phyloP scores from a whole-genome alignment of 805 yeast species.

The Saccharomyces kudriavzevii region DNA sequence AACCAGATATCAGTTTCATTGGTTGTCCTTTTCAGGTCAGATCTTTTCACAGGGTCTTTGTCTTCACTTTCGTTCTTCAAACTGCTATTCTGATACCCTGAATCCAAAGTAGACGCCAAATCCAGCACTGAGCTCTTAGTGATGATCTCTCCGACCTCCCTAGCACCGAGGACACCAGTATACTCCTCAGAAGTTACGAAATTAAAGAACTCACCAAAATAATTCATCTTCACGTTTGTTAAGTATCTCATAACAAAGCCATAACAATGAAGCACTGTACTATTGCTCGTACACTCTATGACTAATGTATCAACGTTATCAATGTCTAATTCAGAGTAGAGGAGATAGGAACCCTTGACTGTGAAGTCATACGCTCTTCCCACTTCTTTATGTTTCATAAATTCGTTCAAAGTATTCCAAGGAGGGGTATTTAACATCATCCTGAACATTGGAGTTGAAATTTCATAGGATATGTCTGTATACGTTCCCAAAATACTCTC shows the following conservation, averaged over 20 bases:
- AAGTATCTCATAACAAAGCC: conserved; percentile 75
- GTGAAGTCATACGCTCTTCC: conserved; percentile 61
- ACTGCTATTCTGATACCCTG: not conserved
- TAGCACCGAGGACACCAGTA: conserved; percentile 25
- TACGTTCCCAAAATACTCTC: conserved; percentile 44
- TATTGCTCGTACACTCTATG: conserved; percentile 56
- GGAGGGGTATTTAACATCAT: conserved; percentile 71
- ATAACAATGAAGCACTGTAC: conserved; percentile 61
- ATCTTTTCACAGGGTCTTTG: conserved; percentile 7
- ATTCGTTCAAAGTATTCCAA: conserved; percentile 81
- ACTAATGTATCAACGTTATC: conserved; percentile 63
- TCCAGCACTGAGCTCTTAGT: conserved; percentile 3
- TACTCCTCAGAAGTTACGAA: conserved; percentile 85
- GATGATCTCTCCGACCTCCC: conserved; percentile 2
- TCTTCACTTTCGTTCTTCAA: not conserved
- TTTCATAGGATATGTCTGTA: conserved; percentile 42
- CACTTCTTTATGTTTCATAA: conserved; percentile 50
- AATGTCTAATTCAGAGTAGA: conserved; percentile 48
- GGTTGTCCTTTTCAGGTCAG: conserved; percentile 37
- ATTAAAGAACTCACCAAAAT: conserved; percentile 78
- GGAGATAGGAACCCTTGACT: conserved; percentile 59
- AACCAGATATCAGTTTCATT: conserved; percentile 76
- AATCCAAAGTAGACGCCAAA: not conserved
- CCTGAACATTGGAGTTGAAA: conserved; percentile 52
- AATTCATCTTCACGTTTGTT: conserved; percentile 72